Conservation (phyloP, 2,329 filamentous ascomycete genomes). For the Cryphonectria naterciae region DNA sequence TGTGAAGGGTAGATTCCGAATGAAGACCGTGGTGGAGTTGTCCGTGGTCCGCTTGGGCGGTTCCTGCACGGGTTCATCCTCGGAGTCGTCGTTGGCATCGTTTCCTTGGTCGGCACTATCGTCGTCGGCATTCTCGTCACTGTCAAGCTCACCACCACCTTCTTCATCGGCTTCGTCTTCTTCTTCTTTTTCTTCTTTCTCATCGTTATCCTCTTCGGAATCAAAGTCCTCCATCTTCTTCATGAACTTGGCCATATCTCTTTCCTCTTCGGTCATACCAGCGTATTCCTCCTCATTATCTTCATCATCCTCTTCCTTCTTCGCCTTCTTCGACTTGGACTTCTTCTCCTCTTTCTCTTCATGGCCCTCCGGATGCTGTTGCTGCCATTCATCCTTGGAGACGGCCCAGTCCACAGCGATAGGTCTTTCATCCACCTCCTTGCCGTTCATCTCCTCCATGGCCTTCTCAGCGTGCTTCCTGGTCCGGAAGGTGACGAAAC, state of each 20-base stretch:
- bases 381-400: constrained; percentile 84
- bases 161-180: constrained; percentile 43
- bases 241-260: constrained; percentile 57
- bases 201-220: constrained; percentile 58
- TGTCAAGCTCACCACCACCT: constrained; percentile 41
- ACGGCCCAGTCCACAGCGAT: constrained; percentile 97
- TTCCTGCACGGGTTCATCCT: constrained; percentile 40
- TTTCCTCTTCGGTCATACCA: constrained; percentile 44
- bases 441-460: constrained; percentile 83
- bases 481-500: constrained; percentile 87
- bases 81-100: constrained; percentile 42
- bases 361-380: constrained; percentile 53
- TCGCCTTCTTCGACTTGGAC: constrained; percentile 39
- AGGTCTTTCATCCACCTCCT: constrained; percentile 82
- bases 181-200: constrained; percentile 42
- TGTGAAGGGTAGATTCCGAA: constrained; percentile 92
- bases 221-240: constrained; percentile 62
- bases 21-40: constrained; percentile 81
- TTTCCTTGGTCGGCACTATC: constrained; percentile 50
- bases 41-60: constrained; percentile 52
- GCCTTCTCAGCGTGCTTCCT: constrained; percentile 91
- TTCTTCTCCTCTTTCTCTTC: constrained; percentile 40
- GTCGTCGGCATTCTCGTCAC: constrained; percentile 49
- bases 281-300: constrained; percentile 39
- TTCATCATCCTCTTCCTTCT: constrained; percentile 43